Base-by-base conservation (phyloP, 371 early-diverging fungal species). In the Apophysomyces elegans region DNA sequence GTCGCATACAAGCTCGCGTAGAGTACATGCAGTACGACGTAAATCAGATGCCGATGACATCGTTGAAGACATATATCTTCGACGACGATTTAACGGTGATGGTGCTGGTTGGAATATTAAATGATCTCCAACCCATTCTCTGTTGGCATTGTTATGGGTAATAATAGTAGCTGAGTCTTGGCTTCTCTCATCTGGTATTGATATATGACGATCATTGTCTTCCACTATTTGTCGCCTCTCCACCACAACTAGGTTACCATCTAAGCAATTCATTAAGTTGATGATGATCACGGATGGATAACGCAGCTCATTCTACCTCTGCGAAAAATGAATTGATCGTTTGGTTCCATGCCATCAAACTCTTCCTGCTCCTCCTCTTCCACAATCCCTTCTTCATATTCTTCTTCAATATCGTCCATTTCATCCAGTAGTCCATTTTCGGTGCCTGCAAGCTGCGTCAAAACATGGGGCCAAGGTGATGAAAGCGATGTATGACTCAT, bases 1-100 rank as follows among this genome's bases (percentile, higher is more conserved):
- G 45, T 64, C 61, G 56, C 67, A 59, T 2, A 80, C 69, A 11
- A 79, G 63, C 36, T 68, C 62, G 56, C 67, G 62, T 4, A 79
- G 61, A 7, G 71, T 61, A 32, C 66, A 45, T 45, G 62, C 47
- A 47, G 54, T 6, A 37, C 56, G 36, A 58, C n/a, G 7, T 39
- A 37, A 37, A 21, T 11, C n/a, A 5, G 36, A 11, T n/a, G 37
- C 2, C n/a, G 38, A 26, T 62, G 58, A 14, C 9, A 50, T 16
- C 54, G 21, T 16, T n/a, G 18, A 14, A 9, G 56, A 8, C 43
- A 46, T 45, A 14, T 45, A 45, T 41, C 56, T 61, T 5, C 37
- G 60, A 0, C 58, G 64, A 37, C 18, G 58, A 41, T 38, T 68
- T 32, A 35, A 14, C 14, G 71, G 67, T 45, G 73, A 66, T n/a